Base-by-base conservation (phyloP, 2,329 filamentous ascomycete genomes). In the Alternaria sp. region DNA sequence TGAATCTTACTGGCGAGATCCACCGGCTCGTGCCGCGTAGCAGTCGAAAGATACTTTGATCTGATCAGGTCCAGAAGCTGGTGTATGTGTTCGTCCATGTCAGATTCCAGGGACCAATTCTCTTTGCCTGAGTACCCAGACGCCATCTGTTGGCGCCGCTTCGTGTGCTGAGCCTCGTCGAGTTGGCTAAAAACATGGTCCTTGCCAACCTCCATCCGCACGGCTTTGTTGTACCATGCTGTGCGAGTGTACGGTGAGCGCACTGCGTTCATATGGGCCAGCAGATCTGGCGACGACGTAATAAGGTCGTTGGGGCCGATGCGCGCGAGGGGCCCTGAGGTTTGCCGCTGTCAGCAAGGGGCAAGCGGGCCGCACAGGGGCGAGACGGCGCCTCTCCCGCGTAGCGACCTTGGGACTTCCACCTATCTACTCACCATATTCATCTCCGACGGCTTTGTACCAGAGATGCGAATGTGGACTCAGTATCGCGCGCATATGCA, bases 81-180 rank as follows among this genome's bases (percentile, higher is more conserved):
- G 10, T 73, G 62, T 10, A 88, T 68, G 4, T 81, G 80, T 6
- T 75, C 67, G 62, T 88, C 83, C 15, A 88, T 80, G 8, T 82
- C 79, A 0, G 70, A 64, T 59, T 88, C 86, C 2, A 87, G 76
- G 0, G 80, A 77, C 2, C 79, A 71, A 44, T 87, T 86, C 56
- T 87, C 86, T 57, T 84, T 81, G 4, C 86, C 86, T 1, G 86
- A 85, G 67, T 72, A 86, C 63, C 84, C 86, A 4, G 83, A 78
- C 1, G 83, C 80, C 77, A 88, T 83, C 60, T 86, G 82, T 63
- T 82, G 81, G 12, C 71, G 66, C 23, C 70, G 56, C 46, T 69
- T 69, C 6, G 67, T 70, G 62, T 88, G 86, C 36, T 81, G 80
- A 1, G 77, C 77, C 45, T 83, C 82, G 56, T 87, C 78, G 0